A percentile compares a stretch with the other conserved stretches of the same genome.
These are phyloP conservation scores for Aspergillus fischeri DNA, from an alignment of 2,329 filamentous ascomycete genomes.

Conservation along the genomic window DNA sequence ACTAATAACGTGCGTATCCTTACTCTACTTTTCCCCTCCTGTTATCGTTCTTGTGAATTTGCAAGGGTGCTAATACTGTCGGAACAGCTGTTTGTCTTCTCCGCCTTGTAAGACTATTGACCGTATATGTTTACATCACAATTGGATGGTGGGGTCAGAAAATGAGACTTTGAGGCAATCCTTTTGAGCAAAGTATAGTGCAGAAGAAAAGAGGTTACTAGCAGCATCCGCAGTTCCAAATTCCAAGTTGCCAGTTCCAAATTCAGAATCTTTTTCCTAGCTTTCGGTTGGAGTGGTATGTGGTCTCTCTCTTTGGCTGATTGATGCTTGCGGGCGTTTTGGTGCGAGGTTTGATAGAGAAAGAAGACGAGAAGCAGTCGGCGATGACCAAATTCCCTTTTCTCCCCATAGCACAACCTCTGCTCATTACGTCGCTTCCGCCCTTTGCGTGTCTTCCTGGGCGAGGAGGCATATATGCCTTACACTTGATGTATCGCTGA, in stretches of 20 bases:
- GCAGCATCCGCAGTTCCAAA: conserved; percentile 19
- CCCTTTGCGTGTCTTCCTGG: conserved; percentile 7
- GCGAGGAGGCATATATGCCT: not conserved
- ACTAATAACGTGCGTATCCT: conserved; percentile 87
- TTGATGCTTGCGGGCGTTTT: conserved; percentile 24
- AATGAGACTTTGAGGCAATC: conserved; percentile 5
- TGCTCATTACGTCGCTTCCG: conserved; percentile 15
- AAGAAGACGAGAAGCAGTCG: conserved; percentile 15
- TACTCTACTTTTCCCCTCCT: not conserved
- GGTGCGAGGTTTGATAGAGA: conserved; percentile 29
- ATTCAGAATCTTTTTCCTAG: conserved; percentile 8
- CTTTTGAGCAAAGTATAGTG: conserved; percentile 10
- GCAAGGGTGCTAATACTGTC: conserved; percentile 13
- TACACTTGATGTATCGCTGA: not conserved
- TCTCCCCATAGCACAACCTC: not conserved
- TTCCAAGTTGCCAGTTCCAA: conserved; percentile 21
- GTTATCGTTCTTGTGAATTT: not conserved
- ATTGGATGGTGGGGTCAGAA: conserved; percentile 22
- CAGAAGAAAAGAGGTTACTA: conserved; percentile 19
- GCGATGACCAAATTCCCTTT: conserved; percentile 3
- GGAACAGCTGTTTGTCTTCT: conserved; percentile 70
- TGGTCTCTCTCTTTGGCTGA: conserved; percentile 11
- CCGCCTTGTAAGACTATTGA: conserved; percentile 55
- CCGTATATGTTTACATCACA: conserved; percentile 17
- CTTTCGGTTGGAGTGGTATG: conserved; percentile 14